Evolutionary conservation across 805 yeast species (phyloP).

Genomic region (Candida gorgasii): DNA sequence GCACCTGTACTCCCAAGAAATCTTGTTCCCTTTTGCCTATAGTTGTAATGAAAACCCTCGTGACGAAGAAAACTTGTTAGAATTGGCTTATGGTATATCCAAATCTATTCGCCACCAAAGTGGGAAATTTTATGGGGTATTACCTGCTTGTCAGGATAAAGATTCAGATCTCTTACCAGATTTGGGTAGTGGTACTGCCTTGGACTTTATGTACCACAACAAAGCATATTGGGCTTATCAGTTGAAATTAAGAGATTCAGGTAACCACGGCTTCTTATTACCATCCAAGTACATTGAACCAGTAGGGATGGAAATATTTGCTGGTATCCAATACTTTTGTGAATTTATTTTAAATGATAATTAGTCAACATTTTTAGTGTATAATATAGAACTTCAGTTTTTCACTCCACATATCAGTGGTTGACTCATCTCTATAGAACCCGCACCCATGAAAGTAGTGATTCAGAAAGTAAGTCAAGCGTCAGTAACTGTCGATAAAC

Average conservation of each 20-base stretch:
- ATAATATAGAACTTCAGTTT: neutral
- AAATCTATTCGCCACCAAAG: slow-evolving; percentile 66
- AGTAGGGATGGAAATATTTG: slow-evolving; percentile 73
- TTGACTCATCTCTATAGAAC: neutral
- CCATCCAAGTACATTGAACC: slow-evolving; percentile 71
- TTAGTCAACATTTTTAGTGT: slow-evolving; percentile 8
- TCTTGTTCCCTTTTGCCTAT: slow-evolving; percentile 79
- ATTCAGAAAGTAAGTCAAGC: slow-evolving; percentile 88
- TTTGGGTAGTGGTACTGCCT: slow-evolving; percentile 74
- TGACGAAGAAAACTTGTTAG: slow-evolving; percentile 78
- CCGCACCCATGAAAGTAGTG: slow-evolving; percentile 73
- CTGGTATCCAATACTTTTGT: slow-evolving; percentile 66
- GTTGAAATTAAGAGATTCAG: slow-evolving; percentile 77
- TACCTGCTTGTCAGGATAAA: slow-evolving; percentile 77
- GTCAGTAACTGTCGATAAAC: slow-evolving; percentile 78
- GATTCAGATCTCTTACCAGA: slow-evolving; percentile 74
- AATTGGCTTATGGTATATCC: slow-evolving; percentile 77
- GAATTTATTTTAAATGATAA: slow-evolving; percentile 35
- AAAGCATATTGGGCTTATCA: slow-evolving; percentile 85
- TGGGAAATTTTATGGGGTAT: slow-evolving; percentile 67
- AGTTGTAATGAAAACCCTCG: slow-evolving; percentile 73
- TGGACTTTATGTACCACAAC: slow-evolving; percentile 83
- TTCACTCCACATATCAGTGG: no score
- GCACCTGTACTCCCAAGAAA: slow-evolving; percentile 84
- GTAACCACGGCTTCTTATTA: slow-evolving; percentile 77